Evolutionary conservation across 164 flowering plant genomes (phyloP), one percentile per base, ranked within the genome.

Genomic region (Vitis riparia): DNA sequence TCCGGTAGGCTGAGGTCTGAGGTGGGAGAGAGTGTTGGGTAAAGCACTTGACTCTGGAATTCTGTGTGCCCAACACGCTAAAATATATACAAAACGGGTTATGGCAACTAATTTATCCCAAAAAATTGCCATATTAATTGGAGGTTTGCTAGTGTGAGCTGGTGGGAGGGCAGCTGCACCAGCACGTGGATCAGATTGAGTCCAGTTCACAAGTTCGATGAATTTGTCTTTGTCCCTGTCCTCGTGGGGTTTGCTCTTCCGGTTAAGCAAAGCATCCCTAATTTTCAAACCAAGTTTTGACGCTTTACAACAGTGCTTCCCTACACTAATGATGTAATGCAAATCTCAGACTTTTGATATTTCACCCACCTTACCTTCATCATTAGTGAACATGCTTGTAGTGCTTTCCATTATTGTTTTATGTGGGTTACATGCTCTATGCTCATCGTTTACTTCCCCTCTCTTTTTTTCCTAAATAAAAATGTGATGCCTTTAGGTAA

Each of bases 101-200:
- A 16, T 11, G 2, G 3, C 32, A 59, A 59, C 29, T 17, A 59
- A 16, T 23, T 59, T 57, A 14, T 29, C 15, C 11, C 30, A 15
- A 71, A 49, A 63, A 62, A 53, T 44, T 5, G 13, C 1, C 30
- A 48, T n/a, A 27, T 47, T 19, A 50, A 47, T 50, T 30, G 49
- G 17, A 15, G 2, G 27, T 68, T 51, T 32, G 65, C 63, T 47
- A 51, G 6, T 60, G 61, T 72, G 75, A 67, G 67, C 50, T 19
- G 71, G 67, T 44, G 60, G 71, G 70, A 67, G 66, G 67, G 70
- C 64, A 60, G 70, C 64, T 51, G 15, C 52, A 27, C 37, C 65
- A 17, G 66, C 62, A 73, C 67, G 17, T 52, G 67, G 16, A 37
- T 37, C 44, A 37, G 44, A 37, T 37, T 37, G 5, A 37, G 44